phyloP scores from a whole-genome alignment of 345 rosid genomes.

The Lenwebbia sp. region DNA sequence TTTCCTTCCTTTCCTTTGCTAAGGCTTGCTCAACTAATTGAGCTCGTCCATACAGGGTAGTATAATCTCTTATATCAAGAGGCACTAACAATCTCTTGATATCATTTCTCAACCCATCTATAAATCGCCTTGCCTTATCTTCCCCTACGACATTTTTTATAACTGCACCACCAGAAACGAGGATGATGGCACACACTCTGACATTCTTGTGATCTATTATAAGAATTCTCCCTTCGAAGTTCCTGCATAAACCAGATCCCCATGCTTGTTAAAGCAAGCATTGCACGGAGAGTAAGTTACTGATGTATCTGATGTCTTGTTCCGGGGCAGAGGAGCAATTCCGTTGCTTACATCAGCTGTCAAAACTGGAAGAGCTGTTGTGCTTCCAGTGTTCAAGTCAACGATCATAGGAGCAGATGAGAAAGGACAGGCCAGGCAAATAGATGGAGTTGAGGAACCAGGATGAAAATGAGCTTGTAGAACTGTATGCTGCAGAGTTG shows the following conservation, averaged over 20 bases:
- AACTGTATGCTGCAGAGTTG: slow-evolving; percentile 63
- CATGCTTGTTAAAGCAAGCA: slow-evolving; percentile 90
- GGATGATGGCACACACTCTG: slow-evolving; percentile 55
- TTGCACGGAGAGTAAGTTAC: slow-evolving; percentile 73
- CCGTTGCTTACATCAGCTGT: slow-evolving; percentile 51
- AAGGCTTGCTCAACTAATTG: too few relatives aligned
- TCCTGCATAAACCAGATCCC: slow-evolving; percentile 91
- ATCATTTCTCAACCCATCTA: too few relatives aligned
- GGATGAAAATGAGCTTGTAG: slow-evolving; percentile 83
- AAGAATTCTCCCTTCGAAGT: slow-evolving; percentile 94
- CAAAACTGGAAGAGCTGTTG: slow-evolving; percentile 62
- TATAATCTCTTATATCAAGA: too few relatives aligned
- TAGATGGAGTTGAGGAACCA: slow-evolving; percentile 62
- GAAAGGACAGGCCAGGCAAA: slow-evolving; percentile 84
- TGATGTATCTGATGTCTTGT: slow-evolving; percentile 52
- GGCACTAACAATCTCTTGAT: too few relatives aligned
- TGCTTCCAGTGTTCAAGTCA: slow-evolving; percentile 52
- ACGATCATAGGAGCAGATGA: slow-evolving; percentile 95
- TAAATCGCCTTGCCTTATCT: too few relatives aligned
- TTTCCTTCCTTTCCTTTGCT: too few relatives aligned
- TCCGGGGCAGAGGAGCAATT: slow-evolving; percentile 47
- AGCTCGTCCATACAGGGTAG: too few relatives aligned
- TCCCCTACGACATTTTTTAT: slow-evolving; percentile 78
- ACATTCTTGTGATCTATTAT: slow-evolving; percentile 61
- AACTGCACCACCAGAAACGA: slow-evolving; percentile 57